A percentile compares a stretch with the other conserved stretches of the same genome.
Evolutionary conservation across 805 yeast species (phyloP).

Genomic region (Alloascoidea hylecoeti): DNA sequence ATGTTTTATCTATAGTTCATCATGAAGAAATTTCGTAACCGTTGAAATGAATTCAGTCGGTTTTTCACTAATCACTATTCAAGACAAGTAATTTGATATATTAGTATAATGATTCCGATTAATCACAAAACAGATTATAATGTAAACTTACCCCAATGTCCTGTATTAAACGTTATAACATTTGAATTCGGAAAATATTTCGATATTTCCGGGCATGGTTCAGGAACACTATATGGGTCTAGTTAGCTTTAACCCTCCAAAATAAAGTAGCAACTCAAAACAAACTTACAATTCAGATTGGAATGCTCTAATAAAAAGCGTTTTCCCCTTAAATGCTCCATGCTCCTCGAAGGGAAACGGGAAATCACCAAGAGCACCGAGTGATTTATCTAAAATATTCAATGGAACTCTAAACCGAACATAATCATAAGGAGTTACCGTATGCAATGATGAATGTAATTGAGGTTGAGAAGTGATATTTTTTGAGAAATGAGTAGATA

Average conservation of each 20-base stretch:
- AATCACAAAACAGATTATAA: too few species aligned
- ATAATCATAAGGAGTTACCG: too few species aligned
- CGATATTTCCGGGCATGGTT: constrained; percentile 9
- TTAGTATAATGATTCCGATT: too few species aligned
- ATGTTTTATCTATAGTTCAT: too few species aligned
- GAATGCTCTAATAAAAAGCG: constrained; percentile 13
- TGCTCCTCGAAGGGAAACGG: constrained; percentile 11
- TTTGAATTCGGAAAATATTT: constrained; percentile 13
- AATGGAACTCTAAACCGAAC: constrained; percentile 2
- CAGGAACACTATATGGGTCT: constrained; percentile 11
- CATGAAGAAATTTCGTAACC: too few species aligned
- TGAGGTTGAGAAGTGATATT: not conserved
- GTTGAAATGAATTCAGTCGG: too few species aligned
- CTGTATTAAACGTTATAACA: constrained; percentile 11
- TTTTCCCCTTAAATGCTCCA: constrained; percentile 10
- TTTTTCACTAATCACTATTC: too few species aligned
- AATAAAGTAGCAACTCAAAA: not conserved
- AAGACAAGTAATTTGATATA: too few species aligned
- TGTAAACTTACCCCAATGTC: constrained; percentile 3
- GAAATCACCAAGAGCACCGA: not conserved
- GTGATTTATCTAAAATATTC: not conserved
- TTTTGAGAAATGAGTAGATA: not conserved
- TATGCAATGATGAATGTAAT: not conserved
- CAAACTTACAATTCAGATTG: constrained; percentile 8
- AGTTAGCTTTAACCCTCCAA: not conserved